Evolutionary conservation across 495 filamentous ascomycete species (phyloP), one percentile per base, ranked within the genome.

Genomic region (Penicillium pancosmium): DNA sequence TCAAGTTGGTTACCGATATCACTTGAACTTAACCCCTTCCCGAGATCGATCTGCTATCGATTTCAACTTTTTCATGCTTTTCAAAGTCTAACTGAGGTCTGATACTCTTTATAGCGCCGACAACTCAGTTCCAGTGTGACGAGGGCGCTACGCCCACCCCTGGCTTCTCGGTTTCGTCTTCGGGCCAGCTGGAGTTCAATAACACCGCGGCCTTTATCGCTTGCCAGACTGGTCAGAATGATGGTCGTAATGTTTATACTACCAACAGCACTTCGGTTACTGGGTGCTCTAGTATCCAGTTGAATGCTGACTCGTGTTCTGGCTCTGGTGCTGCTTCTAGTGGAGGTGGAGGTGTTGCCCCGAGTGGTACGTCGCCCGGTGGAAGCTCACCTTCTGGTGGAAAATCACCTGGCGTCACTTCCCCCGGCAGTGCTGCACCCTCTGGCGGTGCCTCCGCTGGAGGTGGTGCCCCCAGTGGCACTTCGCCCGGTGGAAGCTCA

Each of bases 101-200:
- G 0, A 23, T 4, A 2, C 23, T 50, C 47, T 53, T 16, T 62
- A 16, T 53, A 84, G 80, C 79, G 10, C 76, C 80, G 3, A 84
- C 82, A 5, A 81, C 80, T 13, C 84, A 90, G 60, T 83, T 84
- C 48, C 87, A 90, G 67, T 91, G 88, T 68, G 86, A 89, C 57
- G 57, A 69, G 21, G 84, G 83, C 59, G 77, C 74, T 18, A 57
- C 49, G 4, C 74, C 78, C 16, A 72, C 71, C 44, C 38, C 70
- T 8, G 80, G 80, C 35, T 86, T 84, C 68, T 70, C 73, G 9
- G 72, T 86, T 53, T 71, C 63, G 56, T 80, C 77, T 23, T 67
- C 80, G 48, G 82, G 81, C 13, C 62, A 73, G 46, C 56, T 85
- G 40, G 73, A 72, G 13, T 81, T 66, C 47, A 64, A 77, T 23